These are phyloP conservation scores for Misopates orontium DNA, from an alignment of 257 asterid genomes.

Conservation along the genomic window DNA sequence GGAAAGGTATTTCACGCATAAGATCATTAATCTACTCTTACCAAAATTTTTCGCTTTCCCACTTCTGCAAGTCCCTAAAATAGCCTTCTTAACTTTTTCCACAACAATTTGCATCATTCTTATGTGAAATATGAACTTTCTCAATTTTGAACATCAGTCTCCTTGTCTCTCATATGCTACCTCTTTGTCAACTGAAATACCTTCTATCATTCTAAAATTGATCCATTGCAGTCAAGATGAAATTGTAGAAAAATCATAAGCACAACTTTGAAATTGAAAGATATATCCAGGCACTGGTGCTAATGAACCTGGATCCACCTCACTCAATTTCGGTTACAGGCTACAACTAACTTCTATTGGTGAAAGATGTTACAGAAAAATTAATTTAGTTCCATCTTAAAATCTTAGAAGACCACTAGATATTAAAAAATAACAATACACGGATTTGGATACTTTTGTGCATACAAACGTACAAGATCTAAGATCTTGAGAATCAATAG, in stretches of 20 bases:
- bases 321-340: constrained; percentile 22
- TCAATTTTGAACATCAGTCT: constrained; percentile 14
- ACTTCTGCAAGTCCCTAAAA: neutral
- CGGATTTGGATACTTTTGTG: neutral
- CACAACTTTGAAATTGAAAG: constrained; percentile 10
- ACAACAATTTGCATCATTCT: constrained; percentile 15
- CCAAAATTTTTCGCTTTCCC: neutral
- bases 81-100: neutral
- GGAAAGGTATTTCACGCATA: neutral
- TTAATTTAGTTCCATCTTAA: constrained; percentile 23
- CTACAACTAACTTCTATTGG: constrained; percentile 19
- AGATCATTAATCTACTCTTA: too few relatives aligned
- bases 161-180: constrained; percentile 13
- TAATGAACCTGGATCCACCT: constrained; percentile 7
- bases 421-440: constrained; percentile 11
- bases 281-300: constrained; percentile 9
- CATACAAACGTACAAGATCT: neutral
- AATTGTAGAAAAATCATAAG: constrained; percentile 6
- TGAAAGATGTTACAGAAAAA: neutral
- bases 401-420: constrained; percentile 2
- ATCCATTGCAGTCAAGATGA: constrained; percentile 9
- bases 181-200: constrained; percentile 16
- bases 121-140: constrained; percentile 9
- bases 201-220: constrained; percentile 8
- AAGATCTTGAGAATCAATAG: neutral